Percentiles rank a stretch among this genome's conserved stretches.
Conservation (phyloP, 2,329 filamentous ascomycete species). For the Fusarium algeriense region DNA sequence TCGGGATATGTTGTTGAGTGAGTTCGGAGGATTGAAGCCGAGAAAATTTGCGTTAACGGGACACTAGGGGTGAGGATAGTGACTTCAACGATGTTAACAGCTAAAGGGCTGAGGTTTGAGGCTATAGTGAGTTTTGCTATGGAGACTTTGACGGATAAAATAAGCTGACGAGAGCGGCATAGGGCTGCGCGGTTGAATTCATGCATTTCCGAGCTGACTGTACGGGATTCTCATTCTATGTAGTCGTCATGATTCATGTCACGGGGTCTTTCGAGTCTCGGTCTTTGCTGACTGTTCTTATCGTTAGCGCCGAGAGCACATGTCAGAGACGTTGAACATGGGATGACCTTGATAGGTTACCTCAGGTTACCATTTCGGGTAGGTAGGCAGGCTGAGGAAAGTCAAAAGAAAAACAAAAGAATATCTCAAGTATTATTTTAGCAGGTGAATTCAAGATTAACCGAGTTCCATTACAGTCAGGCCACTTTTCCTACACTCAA, state of each 20-base stretch:
- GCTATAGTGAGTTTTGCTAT: background rate
- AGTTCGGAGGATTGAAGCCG: conserved; percentile 14
- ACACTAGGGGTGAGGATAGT: conserved; percentile 38
- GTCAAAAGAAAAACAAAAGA: background rate
- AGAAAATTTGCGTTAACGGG: conserved; percentile 44
- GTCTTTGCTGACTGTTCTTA: conserved; percentile 9
- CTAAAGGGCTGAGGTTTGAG: background rate
- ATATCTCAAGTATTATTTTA: background rate
- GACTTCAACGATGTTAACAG: background rate
- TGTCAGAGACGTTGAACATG: conserved; percentile 15
- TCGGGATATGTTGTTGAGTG: conserved; percentile 24
- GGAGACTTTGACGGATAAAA: background rate
- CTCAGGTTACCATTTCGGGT: background rate
- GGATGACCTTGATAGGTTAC: background rate
- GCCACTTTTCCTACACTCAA: background rate
- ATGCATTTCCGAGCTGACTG: conserved; percentile 6
- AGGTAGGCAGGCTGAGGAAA: background rate
- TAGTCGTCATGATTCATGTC: conserved; percentile 27
- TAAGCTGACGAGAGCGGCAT: conserved; percentile 3
- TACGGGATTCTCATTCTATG: conserved; percentile 4
- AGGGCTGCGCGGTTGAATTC: background rate
- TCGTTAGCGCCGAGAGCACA: conserved; percentile 30
- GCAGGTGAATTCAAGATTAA: conserved; percentile 1
- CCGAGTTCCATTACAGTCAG: conserved; percentile 1
- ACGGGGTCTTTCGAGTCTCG: conserved; percentile 19